phyloP scores from a whole-genome alignment of 129 eudicot genomes.

The Flaveria robusta region DNA sequence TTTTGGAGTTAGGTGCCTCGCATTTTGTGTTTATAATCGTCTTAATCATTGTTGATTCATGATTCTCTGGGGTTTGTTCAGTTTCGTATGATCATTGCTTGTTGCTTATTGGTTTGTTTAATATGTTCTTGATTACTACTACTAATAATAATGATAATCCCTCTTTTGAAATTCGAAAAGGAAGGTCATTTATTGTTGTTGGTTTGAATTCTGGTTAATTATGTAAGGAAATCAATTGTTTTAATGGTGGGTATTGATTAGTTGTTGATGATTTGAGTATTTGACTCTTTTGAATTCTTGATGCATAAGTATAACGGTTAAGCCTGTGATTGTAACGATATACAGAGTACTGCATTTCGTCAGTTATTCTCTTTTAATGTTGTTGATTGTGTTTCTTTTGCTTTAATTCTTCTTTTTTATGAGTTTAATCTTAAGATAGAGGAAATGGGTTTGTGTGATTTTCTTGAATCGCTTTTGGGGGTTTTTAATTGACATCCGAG shows the following conservation, averaged over 20 bases:
- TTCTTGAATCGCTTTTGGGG: neutral
- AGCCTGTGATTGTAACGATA: too few species aligned
- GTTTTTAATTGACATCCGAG: neutral
- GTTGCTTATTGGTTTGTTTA: too few species aligned
- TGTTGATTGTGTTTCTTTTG: neutral
- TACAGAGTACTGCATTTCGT: neutral
- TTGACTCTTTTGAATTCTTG: conserved; percentile 23
- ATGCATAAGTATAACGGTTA: neutral
- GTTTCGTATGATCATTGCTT: too few species aligned
- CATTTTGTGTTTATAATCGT: neutral
- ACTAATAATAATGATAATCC: too few species aligned
- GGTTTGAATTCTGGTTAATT: neutral
- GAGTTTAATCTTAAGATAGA: neutral
- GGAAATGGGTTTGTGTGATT: neutral
- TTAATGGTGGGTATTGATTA: neutral
- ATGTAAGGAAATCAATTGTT: conserved; percentile 21
- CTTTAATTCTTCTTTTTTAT: conserved; percentile 7
- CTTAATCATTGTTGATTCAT: too few species aligned
- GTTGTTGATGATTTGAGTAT: neutral
- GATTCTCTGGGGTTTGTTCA: too few species aligned
- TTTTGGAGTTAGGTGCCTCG: too few species aligned
- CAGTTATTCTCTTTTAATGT: neutral
- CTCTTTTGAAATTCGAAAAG: too few species aligned
- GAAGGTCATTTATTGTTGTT: too few species aligned
- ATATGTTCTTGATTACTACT: too few species aligned